Percentiles rank a stretch among this genome's conserved stretches.
These are phyloP conservation scores for Stygiomarasmius scandens DNA, from an alignment of 1,284 basidiomycete species.

Conservation along the genomic window DNA sequence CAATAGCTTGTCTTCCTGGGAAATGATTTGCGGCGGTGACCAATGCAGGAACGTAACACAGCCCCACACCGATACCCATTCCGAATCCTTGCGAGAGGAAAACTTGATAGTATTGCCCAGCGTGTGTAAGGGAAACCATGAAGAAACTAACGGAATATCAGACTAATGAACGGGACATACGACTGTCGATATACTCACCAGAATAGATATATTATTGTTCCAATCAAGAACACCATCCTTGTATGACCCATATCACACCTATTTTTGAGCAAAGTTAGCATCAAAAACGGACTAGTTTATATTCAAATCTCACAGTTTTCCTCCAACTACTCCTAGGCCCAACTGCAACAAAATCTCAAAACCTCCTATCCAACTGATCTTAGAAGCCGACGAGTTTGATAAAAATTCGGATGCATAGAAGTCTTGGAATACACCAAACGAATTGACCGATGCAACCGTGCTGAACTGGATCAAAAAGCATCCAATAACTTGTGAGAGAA, in stretches of 20 bases:
- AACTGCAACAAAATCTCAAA: constrained; percentile 5
- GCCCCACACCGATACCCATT: constrained; percentile 35
- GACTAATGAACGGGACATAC: not conserved
- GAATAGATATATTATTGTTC: constrained; percentile 1
- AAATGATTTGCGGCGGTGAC: not conserved
- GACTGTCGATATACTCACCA: not conserved
- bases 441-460: constrained; percentile 1
- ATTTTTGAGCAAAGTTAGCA: too few relatives aligned
- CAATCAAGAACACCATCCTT: not conserved
- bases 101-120: constrained; percentile 24
- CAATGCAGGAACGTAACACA: constrained; percentile 34
- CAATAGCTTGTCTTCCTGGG: constrained; percentile 2
- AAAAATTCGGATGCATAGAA: constrained; percentile 4
- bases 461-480: constrained; percentile 5
- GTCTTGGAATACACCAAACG: constrained; percentile 5
- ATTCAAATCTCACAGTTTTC: constrained; percentile 7
- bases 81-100: constrained; percentile 37
- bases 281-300: too few relatives aligned
- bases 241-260: constrained; percentile 8
- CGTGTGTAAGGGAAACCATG: constrained; percentile 25
- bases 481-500: not conserved
- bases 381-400: constrained; percentile 1
- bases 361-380: constrained; percentile 2
- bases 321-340: not conserved
- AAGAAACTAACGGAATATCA: constrained; percentile 14